phyloP scores from a whole-genome alignment of 441 rosid genomes.

The Pelargonium exstipulatum region DNA sequence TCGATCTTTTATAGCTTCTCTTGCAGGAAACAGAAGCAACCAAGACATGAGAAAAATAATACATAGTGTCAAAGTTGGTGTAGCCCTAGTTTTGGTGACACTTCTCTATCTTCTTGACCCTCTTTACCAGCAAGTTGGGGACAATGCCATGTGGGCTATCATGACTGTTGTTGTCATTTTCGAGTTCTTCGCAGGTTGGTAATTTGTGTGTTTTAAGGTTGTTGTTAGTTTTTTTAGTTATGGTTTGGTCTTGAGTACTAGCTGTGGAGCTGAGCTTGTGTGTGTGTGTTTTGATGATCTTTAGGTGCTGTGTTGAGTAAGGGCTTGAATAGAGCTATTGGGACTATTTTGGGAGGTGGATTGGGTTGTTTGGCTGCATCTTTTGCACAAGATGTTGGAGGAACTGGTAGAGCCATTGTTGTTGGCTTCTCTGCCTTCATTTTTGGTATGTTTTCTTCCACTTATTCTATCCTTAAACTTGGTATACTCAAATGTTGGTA shows the following conservation, averaged over 20 bases:
- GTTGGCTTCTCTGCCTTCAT: slow-evolving; percentile 47
- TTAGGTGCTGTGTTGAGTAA: slow-evolving; percentile 77
- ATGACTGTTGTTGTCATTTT: slow-evolving; percentile 68
- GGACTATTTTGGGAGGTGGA: slow-evolving; percentile 67
- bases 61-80: slow-evolving; percentile 56
- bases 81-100: slow-evolving; percentile 53
- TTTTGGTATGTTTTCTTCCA: slow-evolving; percentile 40
- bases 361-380: slow-evolving; percentile 58
- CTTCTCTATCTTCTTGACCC: slow-evolving; percentile 53
- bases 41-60: slow-evolving; percentile 31
- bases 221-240: too few species aligned
- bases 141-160: slow-evolving; percentile 73
- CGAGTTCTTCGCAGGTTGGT: slow-evolving; percentile 55
- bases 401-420: slow-evolving; percentile 40
- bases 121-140: slow-evolving; percentile 45
- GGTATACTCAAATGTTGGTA: too few species aligned
- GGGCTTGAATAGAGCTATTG: slow-evolving; percentile 70
- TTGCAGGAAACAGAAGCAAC: slow-evolving; percentile 7
- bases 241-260: too few species aligned
- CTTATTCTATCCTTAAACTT: too few species aligned
- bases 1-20: slow-evolving; percentile 11
- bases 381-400: slow-evolving; percentile 42
- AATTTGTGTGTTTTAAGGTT: too few species aligned
- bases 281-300: not conserved
- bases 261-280: not conserved